Evolutionary conservation across 306 rosid species (phyloP).

Genomic region (Mucuna pruriens): DNA sequence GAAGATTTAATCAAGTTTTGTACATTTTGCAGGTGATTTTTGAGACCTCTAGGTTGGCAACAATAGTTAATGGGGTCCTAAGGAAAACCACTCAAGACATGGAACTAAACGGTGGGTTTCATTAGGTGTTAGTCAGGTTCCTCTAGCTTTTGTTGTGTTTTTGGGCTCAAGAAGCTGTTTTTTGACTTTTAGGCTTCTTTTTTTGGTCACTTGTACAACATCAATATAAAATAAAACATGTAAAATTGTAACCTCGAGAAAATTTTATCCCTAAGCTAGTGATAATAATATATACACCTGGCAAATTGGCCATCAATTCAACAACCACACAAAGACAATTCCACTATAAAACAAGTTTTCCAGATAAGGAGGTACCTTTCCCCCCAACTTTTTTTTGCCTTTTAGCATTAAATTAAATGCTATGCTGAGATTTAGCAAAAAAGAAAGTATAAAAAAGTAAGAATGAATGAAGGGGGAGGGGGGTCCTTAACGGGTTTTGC

Average conservation of each 20-base stretch:
- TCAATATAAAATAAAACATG: background rate
- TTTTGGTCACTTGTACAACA: constrained; percentile 40
- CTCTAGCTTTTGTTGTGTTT: constrained; percentile 39
- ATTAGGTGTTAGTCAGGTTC: background rate
- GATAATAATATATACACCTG: constrained; percentile 38
- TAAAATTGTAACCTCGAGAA: background rate
- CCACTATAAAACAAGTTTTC: constrained; percentile 47
- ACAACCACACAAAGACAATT: constrained; percentile 46
- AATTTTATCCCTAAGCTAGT: constrained; percentile 10
- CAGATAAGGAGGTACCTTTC: constrained; percentile 36
- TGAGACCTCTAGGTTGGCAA: constrained; percentile 98
- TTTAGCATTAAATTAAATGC: constrained; percentile 38
- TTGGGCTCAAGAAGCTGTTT: constrained; percentile 57
- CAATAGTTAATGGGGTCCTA: constrained; percentile 92
- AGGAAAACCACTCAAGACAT: constrained; percentile 92
- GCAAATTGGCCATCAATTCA: constrained; percentile 45
- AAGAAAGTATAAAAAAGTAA: background rate
- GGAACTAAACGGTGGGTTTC: constrained; percentile 85
- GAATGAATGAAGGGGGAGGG: background rate
- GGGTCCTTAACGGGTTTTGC: constrained; percentile 6
- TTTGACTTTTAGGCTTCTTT: constrained; percentile 35
- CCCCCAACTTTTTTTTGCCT: constrained; percentile 23
- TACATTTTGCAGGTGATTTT: constrained; percentile 72
- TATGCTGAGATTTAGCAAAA: constrained; percentile 21
- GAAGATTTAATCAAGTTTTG: constrained; percentile 11